phyloP scores from a whole-genome alignment of 768 basidiomycete genomes.

The Pleurotus platypus region DNA sequence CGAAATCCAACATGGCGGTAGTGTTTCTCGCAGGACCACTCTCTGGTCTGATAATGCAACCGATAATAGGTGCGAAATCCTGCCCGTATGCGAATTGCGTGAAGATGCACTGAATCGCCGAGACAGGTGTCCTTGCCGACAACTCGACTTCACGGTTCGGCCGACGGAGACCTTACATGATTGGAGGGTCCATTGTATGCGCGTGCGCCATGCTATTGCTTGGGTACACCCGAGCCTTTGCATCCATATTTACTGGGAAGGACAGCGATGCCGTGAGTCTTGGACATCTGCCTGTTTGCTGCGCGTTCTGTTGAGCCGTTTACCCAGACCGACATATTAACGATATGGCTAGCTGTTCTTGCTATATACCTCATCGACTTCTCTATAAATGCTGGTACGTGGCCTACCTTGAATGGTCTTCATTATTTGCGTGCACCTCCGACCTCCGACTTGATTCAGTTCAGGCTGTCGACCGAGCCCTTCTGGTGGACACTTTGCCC shows the following conservation, averaged over 20 bases:
- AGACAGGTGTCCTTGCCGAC: constrained; percentile 71
- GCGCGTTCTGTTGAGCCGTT: not conserved
- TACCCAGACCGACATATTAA: constrained; percentile 57
- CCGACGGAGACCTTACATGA: constrained; percentile 82
- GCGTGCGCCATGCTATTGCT: constrained; percentile 73
- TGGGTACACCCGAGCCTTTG: constrained; percentile 75
- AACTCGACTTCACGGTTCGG: constrained; percentile 82
- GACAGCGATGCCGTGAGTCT: constrained; percentile 26
- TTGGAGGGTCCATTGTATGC: constrained; percentile 65
- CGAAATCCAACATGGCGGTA: constrained; percentile 82
- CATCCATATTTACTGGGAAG: constrained; percentile 40
- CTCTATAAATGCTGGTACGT: constrained; percentile 46
- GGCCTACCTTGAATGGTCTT: not conserved
- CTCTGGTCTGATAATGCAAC: constrained; percentile 88
- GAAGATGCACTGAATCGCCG: constrained; percentile 21
- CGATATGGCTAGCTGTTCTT: constrained; percentile 72
- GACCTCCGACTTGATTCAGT: constrained; percentile 36
- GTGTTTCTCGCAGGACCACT: constrained; percentile 93
- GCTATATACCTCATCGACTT: constrained; percentile 54
- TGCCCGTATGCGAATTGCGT: not conserved
- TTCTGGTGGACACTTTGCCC: constrained; percentile 84
- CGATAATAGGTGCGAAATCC: constrained; percentile 66
- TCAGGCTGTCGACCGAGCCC: constrained; percentile 85
- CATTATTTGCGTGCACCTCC: not conserved
- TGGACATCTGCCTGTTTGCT: not conserved